phyloP scores from a whole-genome alignment of 2,329 filamentous ascomycete genomes.

The Aspergillus aculeatus region DNA sequence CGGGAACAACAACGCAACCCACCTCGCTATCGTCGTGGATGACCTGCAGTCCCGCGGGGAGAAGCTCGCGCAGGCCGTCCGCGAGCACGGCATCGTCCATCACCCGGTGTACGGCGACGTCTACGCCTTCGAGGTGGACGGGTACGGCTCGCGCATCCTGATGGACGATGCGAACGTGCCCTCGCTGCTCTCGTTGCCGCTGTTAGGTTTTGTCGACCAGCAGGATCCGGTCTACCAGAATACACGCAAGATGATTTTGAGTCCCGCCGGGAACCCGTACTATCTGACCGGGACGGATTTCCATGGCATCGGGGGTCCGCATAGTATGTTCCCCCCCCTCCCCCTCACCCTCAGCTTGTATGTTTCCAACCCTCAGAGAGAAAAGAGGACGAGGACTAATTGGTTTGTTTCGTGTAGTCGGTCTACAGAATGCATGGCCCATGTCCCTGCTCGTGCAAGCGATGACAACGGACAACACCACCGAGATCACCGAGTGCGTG shows the following conservation, averaged over 20 bases:
- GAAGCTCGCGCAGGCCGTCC: conserved; percentile 71
- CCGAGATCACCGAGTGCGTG: conserved; percentile 73
- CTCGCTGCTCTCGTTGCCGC: conserved; percentile 59
- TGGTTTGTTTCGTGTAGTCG: conserved; percentile 56
- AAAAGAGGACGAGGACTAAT: conserved; percentile 6
- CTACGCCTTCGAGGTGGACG: conserved; percentile 65
- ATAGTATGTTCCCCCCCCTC: conserved; percentile 46
- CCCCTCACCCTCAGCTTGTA: not conserved
- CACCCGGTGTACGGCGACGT: conserved; percentile 55
- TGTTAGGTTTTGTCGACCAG: conserved; percentile 57
- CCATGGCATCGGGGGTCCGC: conserved; percentile 80
- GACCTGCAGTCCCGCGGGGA: conserved; percentile 58
- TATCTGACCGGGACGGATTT: conserved; percentile 76
- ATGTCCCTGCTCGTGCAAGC: conserved; percentile 93
- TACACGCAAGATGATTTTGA: conserved; percentile 78
- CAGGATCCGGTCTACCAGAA: conserved; percentile 77
- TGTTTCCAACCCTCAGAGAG: too few species aligned
- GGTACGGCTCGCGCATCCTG: conserved; percentile 60
- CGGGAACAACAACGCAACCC: conserved; percentile 43
- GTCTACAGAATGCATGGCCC: conserved; percentile 89
- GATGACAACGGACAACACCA: conserved; percentile 79
- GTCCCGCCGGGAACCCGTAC: conserved; percentile 79
- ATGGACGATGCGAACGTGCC: conserved; percentile 69
- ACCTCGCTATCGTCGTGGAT: conserved; percentile 34
- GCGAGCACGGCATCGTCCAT: conserved; percentile 72